Base-by-base conservation (phyloP, 352 stramenopile species). In the Phytophthora fragariae region DNA sequence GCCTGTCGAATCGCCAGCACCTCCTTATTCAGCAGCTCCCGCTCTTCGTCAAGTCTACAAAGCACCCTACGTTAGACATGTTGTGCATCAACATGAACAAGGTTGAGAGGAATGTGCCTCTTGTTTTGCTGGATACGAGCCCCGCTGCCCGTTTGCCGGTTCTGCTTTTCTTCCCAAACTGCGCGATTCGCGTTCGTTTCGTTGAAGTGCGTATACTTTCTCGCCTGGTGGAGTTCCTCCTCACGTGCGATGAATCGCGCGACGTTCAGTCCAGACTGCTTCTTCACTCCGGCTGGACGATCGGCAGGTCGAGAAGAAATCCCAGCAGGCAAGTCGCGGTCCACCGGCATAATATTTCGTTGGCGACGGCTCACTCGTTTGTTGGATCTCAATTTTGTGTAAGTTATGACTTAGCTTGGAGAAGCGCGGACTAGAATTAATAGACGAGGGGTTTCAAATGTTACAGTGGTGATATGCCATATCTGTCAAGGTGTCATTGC, bases 101-200 rank as follows among this genome's bases (percentile, higher is more conserved):
- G 37, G 10, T 14, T 44, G 12, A 12, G 33, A 12, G 8, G 11
- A 2, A 17, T 76, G 15, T 64, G 92, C 84, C 89, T 80, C 47
- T 89, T 88, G 15, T 89, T 78, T 41, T 87, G 80, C 44, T 91
- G 78, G 11, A 75, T 49, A 5, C 86, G 83, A 44, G 80, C 75
- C 52, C 84, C 85, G 39, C 79, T 90, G 3, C 84, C 82, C 2
- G 72, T 69, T 27, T 84, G 80, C 41, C 88, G 66, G 31, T 90
- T 90, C 63, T 93, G 88, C 63, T 93, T 92, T 58, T 91, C 88
- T 50, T 95, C 88, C 88, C 88, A 95, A 21, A 71, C 70, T n/a
- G 86, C 76, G 10, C 88, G 83, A 53, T 62, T 90, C 5, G 84
- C 72, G 33, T 75, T 90, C 19, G 73, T 62, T 50, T 89, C 82